Evolutionary conservation across 306 rosid species (phyloP).

Genomic region (Cucurbita ficifolia): DNA sequence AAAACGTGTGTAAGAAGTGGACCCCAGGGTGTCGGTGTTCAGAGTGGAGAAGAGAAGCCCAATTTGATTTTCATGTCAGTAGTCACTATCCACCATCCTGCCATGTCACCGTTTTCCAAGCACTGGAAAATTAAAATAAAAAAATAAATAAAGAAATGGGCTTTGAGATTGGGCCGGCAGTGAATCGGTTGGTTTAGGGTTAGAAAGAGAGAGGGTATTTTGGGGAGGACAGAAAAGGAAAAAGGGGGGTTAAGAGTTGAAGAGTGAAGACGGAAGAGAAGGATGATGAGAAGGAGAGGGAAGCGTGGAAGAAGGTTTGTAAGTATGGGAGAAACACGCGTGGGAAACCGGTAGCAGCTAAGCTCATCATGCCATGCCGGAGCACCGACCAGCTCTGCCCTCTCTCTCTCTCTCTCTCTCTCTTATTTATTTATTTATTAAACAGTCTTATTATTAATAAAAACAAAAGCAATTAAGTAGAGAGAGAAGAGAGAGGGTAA

Average conservation of each 20-base stretch:
- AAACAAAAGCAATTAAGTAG: background rate
- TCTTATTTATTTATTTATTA: background rate
- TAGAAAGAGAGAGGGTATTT: no score
- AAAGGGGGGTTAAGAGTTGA: no score
- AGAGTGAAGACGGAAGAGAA: no score
- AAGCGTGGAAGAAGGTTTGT: background rate
- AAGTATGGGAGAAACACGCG: conserved; percentile 5
- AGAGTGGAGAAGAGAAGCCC: background rate
- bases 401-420: background rate
- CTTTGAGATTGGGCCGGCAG: background rate
- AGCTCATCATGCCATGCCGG: conserved; percentile 10
- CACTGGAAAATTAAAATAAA: no score
- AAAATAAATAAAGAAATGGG: background rate
- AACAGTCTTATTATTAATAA: background rate
- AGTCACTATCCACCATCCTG: background rate
- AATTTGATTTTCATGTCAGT: background rate
- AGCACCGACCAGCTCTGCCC: background rate
- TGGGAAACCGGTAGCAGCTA: conserved; percentile 11
- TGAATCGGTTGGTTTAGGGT: no score
- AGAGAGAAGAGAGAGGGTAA: background rate
- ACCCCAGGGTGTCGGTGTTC: background rate
- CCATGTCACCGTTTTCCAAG: background rate
- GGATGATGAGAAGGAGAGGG: background rate
- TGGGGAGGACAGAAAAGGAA: no score
- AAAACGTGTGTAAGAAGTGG: background rate